Conservation (phyloP, 2,329 filamentous ascomycete species). For the Gremmenia infestans region DNA sequence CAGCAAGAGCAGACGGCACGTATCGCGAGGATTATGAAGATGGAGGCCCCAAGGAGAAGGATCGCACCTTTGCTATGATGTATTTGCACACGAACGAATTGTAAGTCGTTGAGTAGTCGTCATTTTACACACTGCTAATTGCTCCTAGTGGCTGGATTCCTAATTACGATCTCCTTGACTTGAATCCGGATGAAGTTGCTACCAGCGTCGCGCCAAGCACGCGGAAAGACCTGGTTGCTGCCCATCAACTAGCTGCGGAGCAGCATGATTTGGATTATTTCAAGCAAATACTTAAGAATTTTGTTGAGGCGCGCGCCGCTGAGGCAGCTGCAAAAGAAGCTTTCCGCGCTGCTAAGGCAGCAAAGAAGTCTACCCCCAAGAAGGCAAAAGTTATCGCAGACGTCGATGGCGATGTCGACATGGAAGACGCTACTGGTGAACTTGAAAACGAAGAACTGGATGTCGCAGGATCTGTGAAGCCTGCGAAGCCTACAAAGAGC, state of each 20-base stretch:
- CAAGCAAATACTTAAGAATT: slow-evolving; percentile 71
- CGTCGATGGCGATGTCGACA: slow-evolving; percentile 53
- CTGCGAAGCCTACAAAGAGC: slow-evolving; percentile 47
- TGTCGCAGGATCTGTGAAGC: slow-evolving; percentile 42
- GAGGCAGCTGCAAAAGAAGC: slow-evolving; percentile 43
- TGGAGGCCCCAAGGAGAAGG: slow-evolving; percentile 77
- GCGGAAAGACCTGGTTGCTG: slow-evolving; percentile 71
- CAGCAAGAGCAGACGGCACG: slow-evolving; percentile 74
- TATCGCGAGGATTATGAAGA: slow-evolving; percentile 85
- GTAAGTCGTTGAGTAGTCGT: slow-evolving; percentile 53
- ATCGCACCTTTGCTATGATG: slow-evolving; percentile 92
- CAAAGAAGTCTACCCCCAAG: slow-evolving; percentile 39
- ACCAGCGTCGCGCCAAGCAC: slow-evolving; percentile 66
- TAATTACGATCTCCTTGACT: slow-evolving; percentile 74
- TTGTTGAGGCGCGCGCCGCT: slow-evolving; percentile 59
- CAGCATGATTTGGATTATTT: slow-evolving; percentile 74
- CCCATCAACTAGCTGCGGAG: slow-evolving; percentile 76
- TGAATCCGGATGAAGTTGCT: slow-evolving; percentile 68
- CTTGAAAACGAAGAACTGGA: slow-evolving; percentile 51
- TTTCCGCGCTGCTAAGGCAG: slow-evolving; percentile 44
- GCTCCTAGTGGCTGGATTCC: slow-evolving; percentile 76
- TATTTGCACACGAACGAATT: slow-evolving; percentile 95
- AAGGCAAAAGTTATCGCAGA: slow-evolving; percentile 40
- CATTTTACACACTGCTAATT: slow-evolving; percentile 7
- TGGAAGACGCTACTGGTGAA: slow-evolving; percentile 47